Evolutionary conservation across 139 green algal species (phyloP).

Genomic region (Chlamydomonas sp.): DNA sequence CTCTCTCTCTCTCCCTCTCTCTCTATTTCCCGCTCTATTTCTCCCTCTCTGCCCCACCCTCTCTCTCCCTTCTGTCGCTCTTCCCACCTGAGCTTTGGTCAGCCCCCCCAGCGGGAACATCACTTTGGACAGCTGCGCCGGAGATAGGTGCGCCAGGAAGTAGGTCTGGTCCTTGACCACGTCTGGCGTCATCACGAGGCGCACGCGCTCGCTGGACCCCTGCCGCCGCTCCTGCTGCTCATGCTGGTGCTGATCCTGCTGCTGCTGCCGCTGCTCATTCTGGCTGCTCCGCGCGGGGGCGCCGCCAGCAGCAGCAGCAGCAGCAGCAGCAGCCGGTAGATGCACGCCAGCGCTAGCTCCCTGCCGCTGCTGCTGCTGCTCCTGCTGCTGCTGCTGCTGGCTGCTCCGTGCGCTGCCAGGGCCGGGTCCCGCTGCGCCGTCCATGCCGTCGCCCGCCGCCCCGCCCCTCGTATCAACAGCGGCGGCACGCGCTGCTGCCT

Average conservation of each 20-base stretch:
- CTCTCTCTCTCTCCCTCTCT: background rate
- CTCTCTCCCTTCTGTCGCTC: background rate
- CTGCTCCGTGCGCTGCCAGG: background rate
- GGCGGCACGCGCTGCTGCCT: too few relatives aligned
- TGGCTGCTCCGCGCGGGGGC: background rate
- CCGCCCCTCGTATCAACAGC: too few relatives aligned
- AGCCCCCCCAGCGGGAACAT: constrained; percentile 91
- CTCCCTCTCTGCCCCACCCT: background rate
- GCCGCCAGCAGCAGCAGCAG: too few relatives aligned
- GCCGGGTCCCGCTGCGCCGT: too few relatives aligned
- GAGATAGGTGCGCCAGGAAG: constrained; percentile 73
- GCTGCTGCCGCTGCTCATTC: constrained; percentile 10
- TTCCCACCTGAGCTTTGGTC: constrained; percentile 67
- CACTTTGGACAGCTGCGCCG: constrained; percentile 60
- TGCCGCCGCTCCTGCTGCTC: constrained; percentile 14
- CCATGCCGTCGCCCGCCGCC: too few relatives aligned
- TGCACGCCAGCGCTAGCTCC: background rate
- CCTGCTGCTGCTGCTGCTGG: constrained; percentile 12
- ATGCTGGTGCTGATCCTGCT: constrained; percentile 7
- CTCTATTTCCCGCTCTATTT: too few relatives aligned
- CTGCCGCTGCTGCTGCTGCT: constrained; percentile 15
- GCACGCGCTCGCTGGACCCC: constrained; percentile 11
- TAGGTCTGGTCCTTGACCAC: constrained; percentile 91
- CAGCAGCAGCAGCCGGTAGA: background rate
- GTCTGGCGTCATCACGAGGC: constrained; percentile 65